Conservation (phyloP, 805 yeast species). For the Danielia reshetovae region DNA sequence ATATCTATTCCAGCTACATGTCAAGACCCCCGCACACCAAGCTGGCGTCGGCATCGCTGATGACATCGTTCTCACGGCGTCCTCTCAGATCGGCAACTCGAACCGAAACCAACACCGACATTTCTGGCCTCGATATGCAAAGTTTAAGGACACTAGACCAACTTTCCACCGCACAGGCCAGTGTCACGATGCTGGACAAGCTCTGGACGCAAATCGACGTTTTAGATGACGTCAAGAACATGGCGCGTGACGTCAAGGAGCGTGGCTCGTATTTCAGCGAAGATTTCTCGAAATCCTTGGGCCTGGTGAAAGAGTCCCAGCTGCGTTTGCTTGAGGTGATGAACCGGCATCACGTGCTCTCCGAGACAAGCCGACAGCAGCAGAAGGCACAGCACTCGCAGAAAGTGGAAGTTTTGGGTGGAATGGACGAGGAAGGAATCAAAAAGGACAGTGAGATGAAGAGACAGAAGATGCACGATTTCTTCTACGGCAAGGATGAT, state of each 20-base stretch:
- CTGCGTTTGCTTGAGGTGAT: conserved; percentile 31
- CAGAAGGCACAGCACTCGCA: conserved; percentile 10
- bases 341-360: conserved; percentile 23
- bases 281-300: conserved; percentile 48
- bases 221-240: conserved; percentile 68
- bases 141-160: conserved; percentile 39
- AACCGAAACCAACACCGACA: not conserved
- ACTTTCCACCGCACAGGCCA: conserved; percentile 52
- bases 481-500: conserved; percentile 9
- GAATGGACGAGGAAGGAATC: conserved; percentile 7
- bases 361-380: conserved; percentile 13
- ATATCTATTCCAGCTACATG: too few species aligned
- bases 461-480: conserved; percentile 13
- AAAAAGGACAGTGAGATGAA: conserved; percentile 10
- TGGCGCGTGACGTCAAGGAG: conserved; percentile 44
- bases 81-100: not conserved
- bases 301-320: conserved; percentile 56
- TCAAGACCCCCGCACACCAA: not conserved
- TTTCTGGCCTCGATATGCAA: conserved; percentile 10
- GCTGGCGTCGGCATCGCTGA: not conserved
- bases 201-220: conserved; percentile 87
- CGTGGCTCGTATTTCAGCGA: conserved; percentile 50
- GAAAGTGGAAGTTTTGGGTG: conserved; percentile 5
- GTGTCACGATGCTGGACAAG: conserved; percentile 65
- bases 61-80: not conserved